Evolutionary conservation across 2,329 filamentous ascomycete species (phyloP).

Genomic region (Amylocarpus encephaloides): DNA sequence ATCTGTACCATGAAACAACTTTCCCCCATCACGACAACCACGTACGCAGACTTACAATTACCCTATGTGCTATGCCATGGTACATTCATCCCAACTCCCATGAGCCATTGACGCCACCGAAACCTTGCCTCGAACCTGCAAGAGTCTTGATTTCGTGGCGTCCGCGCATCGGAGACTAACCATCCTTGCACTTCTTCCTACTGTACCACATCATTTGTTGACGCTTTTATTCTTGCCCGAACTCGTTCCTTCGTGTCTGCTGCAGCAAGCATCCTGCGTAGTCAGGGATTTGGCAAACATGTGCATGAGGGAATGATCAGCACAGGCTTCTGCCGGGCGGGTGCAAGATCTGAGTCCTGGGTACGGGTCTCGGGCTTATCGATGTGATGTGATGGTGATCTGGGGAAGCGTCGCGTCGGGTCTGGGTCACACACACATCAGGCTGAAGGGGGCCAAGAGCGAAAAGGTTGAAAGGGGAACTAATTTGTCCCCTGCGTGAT

Average conservation of each 20-base stretch:
- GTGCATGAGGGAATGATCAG: neutral
- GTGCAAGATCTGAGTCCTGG: neutral
- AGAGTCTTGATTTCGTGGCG: neutral
- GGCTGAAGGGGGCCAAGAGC: slow-evolving; percentile 13
- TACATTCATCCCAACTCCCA: neutral
- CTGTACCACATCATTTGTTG: neutral
- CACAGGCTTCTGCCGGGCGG: neutral
- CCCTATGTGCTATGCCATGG: neutral
- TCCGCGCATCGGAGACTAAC: neutral
- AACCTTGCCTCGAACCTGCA: neutral
- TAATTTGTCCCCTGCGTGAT: neutral
- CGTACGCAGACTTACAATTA: neutral
- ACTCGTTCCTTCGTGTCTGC: neutral
- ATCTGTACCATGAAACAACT: neutral
- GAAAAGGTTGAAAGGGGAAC: slow-evolving; percentile 1
- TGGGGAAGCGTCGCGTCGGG: neutral
- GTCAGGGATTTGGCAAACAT: neutral
- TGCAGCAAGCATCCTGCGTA: neutral
- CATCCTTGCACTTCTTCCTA: neutral
- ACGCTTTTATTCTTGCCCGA: neutral
- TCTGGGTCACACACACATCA: slow-evolving; percentile 3
- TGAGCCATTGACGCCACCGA: neutral
- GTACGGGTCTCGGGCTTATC: neutral
- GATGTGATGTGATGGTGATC: slow-evolving; percentile 4
- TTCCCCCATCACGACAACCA: neutral